These are phyloP conservation scores for Candida quercuum DNA, from an alignment of 805 yeast species.

Conservation along the genomic window DNA sequence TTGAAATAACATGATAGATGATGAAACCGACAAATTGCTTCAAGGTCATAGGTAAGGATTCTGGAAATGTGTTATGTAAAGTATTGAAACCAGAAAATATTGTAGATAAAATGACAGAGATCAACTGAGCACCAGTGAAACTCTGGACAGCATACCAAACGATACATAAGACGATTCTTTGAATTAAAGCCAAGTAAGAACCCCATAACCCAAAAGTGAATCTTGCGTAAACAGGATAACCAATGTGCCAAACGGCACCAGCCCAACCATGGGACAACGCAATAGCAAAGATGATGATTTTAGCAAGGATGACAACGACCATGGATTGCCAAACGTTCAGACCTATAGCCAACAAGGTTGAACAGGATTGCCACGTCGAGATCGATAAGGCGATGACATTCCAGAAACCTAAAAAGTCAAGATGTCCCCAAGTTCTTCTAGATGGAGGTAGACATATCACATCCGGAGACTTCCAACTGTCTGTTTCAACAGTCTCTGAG, in stretches of 20 bases:
- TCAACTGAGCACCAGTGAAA: constrained; percentile 40
- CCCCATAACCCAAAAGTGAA: constrained; percentile 44
- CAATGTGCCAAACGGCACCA: constrained; percentile 45
- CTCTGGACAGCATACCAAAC: constrained; percentile 44
- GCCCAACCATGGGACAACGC: constrained; percentile 40
- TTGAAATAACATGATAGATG: constrained; percentile 32
- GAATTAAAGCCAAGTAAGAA: constrained; percentile 35
- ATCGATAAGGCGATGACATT: constrained; percentile 33
- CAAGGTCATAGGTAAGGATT: constrained; percentile 33
- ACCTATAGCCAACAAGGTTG: constrained; percentile 38
- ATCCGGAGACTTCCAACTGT: constrained; percentile 32
- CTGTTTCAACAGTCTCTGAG: constrained; percentile 14
- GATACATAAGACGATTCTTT: constrained; percentile 38
- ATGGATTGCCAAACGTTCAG: constrained; percentile 38
- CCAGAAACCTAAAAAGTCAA: constrained; percentile 39
- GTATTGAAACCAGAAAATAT: constrained; percentile 33
- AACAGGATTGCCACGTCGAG: constrained; percentile 37
- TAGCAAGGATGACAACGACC: constrained; percentile 38
- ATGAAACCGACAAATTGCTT: constrained; percentile 36
- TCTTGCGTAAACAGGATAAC: constrained; percentile 40
- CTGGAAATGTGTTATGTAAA: constrained; percentile 35
- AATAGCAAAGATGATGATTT: constrained; percentile 32
- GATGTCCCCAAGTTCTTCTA: constrained; percentile 41
- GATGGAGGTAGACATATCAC: constrained; percentile 39
- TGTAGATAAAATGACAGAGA: constrained; percentile 32